A percentile compares a stretch with the other conserved stretches of the same genome.
phyloP scores from a whole-genome alignment of 129 eudicot genomes.

The Tagetes patula region DNA sequence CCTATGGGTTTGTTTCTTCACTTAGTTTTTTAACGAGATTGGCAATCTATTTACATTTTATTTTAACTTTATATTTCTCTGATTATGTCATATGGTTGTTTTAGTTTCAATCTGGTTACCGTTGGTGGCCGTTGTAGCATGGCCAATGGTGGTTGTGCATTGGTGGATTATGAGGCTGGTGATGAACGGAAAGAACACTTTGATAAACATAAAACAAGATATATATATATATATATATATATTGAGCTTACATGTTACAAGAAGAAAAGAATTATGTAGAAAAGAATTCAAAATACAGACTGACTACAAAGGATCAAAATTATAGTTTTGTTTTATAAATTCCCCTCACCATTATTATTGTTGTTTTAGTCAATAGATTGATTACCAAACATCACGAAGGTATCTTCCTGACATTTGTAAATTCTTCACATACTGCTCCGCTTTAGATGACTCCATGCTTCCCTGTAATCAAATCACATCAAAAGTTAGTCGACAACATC shows the following conservation, averaged over 20 bases:
- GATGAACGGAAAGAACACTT: background rate
- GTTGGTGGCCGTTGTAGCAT: background rate
- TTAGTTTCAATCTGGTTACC: background rate
- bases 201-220: background rate
- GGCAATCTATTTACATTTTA: too few species aligned
- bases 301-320: conserved; percentile 10
- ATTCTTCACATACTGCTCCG: conserved; percentile 77
- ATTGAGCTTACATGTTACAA: conserved; percentile 24
- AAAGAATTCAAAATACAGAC: conserved; percentile 26
- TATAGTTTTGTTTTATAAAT: conserved; percentile 16
- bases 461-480: conserved; percentile 53
- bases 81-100: background rate
- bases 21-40: too few species aligned
- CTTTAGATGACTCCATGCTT: conserved; percentile 61
- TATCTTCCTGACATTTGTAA: conserved; percentile 87
- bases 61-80: too few species aligned
- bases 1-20: too few species aligned
- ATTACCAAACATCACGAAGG: conserved; percentile 80
- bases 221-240: conserved; percentile 4
- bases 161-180: background rate
- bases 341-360: background rate
- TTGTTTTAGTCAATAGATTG: conserved; percentile 7
- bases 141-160: background rate
- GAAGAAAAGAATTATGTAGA: conserved; percentile 22
- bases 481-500: background rate